Evolutionary conservation across 371 early-diverging fungal genomes (phyloP), one percentile per base, ranked within the genome.

Genomic region (Mucor lusitanicus): DNA sequence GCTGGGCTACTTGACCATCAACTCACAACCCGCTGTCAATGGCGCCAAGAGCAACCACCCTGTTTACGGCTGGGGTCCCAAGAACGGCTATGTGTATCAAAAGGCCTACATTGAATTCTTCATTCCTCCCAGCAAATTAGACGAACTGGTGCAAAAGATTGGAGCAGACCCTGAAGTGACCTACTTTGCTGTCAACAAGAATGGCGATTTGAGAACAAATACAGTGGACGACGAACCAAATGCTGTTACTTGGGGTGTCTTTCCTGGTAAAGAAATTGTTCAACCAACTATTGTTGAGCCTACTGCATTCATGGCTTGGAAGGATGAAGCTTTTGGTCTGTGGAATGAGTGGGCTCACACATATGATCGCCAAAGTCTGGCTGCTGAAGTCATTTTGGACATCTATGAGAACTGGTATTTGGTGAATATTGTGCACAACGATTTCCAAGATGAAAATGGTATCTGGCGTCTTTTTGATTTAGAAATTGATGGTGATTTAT

Each of bases 211-310:
- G 65, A 78, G 81, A 50, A 95, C 96, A 37, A 97, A 97, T 81
- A 91, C 91, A 50, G 82, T 87, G 53, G 84, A 76, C 55, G 95
- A 94, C 70, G 89, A 89, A 7, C 95, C 97, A 19, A 99, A 96
- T 69, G 99, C 99, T 12, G 96, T 99, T 25, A 97, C 99, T 13
- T 99, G 99, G 99, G 99, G 99, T 65, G 97, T 97, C 1, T 98
- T 99, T 89, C 97, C 97, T 11, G 97, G 97, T 62, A 96, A 96
- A 78, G 98, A 99, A 78, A 94, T 99, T 69, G 84, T 97, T 39
- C 99, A 99, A 76, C 98, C 98, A 9, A 99, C 99, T 19, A 88
- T 99, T 70, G 97, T 97, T 23, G 99, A 99, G 72, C 82, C 91
- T 2, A 88, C 87, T 61, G 91, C 92, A 62, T 99, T 99, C 77